Evolutionary conservation across 108 stramenopile genomes (phyloP), one percentile per base, ranked within the genome.

Genomic region (Craspedostauros australis): DNA sequence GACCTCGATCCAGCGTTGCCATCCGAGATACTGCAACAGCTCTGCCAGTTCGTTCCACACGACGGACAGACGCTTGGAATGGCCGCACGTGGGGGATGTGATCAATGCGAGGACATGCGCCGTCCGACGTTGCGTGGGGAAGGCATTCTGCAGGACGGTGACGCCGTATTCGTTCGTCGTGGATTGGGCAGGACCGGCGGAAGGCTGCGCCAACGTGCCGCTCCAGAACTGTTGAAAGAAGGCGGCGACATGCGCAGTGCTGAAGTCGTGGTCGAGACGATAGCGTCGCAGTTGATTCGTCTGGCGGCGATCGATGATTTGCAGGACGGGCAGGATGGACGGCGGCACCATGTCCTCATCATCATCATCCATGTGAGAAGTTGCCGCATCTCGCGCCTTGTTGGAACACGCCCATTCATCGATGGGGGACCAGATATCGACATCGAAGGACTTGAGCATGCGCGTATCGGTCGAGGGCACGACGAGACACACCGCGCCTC

Each of bases 51-150:
- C 57, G 55, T 84, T 84, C 77, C 77, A 88, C 2, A 83, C 32
- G 18, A 71, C 58, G 9, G 68, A 64, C 36, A 88, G 84, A 7
- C 86, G 74, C 51, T 88, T 88, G 64, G 82, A 88, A 51, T 88
- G 86, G 7, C 86, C 86, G 60, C 86, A 88, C 8, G 79, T 74
- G 0, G 75, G 70, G 23, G 77, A 46, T 39, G 76, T 67, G 2
- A 84, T 39, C 5, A 73, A 62, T 8, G 84, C 29, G 33, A 88
- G 72, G 14, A 72, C 66, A 54, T 88, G 79, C 14, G 20, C 4
- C 53, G 20, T 67, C 60, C 27, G 58, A 26, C 26, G 57, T 47
- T 20, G 39, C 46, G 70, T 47, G 50, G 77, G 68, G 14, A 63
- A 66, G 20, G 66, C 57, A 0, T 68, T 73, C 6, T 73, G 74